A percentile compares a stretch with the other conserved stretches of the same genome.
Evolutionary conservation across 495 filamentous ascomycete species (phyloP).

Genomic region (Hypoxylon fuscum): DNA sequence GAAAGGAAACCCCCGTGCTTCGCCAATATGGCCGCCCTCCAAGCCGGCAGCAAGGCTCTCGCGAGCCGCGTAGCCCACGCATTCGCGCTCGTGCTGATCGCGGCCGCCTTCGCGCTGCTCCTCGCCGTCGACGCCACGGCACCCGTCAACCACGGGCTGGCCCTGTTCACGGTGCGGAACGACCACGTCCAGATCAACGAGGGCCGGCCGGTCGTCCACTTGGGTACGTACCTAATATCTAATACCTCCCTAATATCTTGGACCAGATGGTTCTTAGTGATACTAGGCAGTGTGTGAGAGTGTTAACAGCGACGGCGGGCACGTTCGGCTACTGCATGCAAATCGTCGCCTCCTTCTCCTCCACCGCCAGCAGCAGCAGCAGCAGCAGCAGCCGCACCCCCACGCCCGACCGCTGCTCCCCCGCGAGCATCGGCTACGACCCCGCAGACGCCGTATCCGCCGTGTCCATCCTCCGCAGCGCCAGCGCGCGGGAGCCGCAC

Average conservation of each 20-base stretch:
- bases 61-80: not conserved
- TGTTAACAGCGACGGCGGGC: not conserved
- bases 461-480: not conserved
- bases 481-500: not conserved
- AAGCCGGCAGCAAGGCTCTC: not conserved
- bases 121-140: not conserved
- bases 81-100: not conserved
- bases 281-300: not conserved
- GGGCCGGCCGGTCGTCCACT: not conserved
- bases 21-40: not conserved
- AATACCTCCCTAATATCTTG: not conserved
- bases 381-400: not conserved
- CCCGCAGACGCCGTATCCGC: not conserved
- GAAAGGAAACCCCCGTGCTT: no score
- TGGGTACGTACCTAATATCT: not conserved
- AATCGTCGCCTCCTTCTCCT: not conserved
- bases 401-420: not conserved
- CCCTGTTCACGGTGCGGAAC: not conserved
- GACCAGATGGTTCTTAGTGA: not conserved
- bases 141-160: not conserved
- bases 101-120: not conserved
- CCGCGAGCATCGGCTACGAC: not conserved
- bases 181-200: not conserved
- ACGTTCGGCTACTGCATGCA: conserved; percentile 10
- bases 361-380: no score